phyloP scores from a whole-genome alignment of 176 grass and related monocot species.

The Avena sativa region DNA sequence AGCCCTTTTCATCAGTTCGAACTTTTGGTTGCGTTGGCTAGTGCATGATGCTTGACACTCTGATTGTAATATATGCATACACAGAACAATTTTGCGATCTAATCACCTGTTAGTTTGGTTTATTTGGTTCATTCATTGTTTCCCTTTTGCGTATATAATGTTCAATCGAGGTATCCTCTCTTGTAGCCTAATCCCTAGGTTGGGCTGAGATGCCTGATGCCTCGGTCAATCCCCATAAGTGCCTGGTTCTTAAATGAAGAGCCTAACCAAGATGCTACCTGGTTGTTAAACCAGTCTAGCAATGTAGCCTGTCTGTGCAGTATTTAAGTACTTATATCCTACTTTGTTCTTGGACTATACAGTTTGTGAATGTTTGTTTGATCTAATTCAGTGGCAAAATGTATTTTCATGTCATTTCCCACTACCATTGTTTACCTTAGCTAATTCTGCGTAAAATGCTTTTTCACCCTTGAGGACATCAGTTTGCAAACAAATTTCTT shows the following conservation, averaged over 20 bases:
- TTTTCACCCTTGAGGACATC: slow-evolving; percentile 78
- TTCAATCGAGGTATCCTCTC: neutral
- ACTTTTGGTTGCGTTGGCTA: no score
- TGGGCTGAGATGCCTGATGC: neutral
- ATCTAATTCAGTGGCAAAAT: slow-evolving; percentile 29
- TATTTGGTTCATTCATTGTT: neutral
- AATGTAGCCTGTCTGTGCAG: neutral
- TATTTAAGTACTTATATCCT: slow-evolving; percentile 16
- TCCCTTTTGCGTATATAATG: slow-evolving; percentile 5
- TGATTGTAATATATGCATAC: no score
- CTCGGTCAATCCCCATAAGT: neutral
- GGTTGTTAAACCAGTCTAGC: slow-evolving; percentile 19
- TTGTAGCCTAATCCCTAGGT: neutral
- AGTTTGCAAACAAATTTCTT: slow-evolving; percentile 90
- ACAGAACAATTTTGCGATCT: no score
- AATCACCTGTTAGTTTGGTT: no score
- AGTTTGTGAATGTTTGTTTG: neutral
- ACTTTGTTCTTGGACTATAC: neutral
- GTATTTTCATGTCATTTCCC: slow-evolving; percentile 12
- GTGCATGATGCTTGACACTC: no score
- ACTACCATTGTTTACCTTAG: slow-evolving; percentile 12
- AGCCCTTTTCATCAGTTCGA: no score
- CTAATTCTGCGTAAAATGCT: slow-evolving; percentile 40
- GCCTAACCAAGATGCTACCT: slow-evolving; percentile 4
- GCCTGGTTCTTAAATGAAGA: slow-evolving; percentile 18